These are phyloP conservation scores for Asparagopsis taxiformis DNA, from an alignment of 31 red algal species.

Conservation along the genomic window DNA sequence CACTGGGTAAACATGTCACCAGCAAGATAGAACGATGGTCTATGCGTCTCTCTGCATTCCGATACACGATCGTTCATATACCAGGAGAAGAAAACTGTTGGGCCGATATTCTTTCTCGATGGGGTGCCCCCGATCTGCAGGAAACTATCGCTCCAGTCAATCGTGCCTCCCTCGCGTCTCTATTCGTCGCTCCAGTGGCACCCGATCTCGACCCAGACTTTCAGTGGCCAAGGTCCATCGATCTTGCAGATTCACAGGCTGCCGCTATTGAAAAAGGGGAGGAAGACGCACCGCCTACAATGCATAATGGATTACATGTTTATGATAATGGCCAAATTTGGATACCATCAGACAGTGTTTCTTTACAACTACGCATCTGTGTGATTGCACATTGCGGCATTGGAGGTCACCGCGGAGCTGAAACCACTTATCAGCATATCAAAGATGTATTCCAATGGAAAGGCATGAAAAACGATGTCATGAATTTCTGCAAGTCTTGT, in stretches of 20 bases:
- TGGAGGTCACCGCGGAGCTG: conserved; percentile 3
- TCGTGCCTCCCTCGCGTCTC: not conserved
- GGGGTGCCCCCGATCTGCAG: not conserved
- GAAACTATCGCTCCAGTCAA: not conserved
- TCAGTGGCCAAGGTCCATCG: not conserved
- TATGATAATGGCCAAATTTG: not conserved
- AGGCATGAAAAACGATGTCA: not conserved
- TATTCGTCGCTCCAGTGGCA: not conserved
- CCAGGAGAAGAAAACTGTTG: conserved; percentile 12
- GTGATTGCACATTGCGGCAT: conserved; percentile 21
- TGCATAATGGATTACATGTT: not conserved
- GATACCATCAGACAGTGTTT: not conserved
- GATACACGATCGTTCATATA: conserved; percentile 25
- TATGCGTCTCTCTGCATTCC: conserved; percentile 5
- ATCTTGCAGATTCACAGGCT: not conserved
- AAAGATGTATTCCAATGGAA: not conserved
- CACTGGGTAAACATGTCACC: not conserved
- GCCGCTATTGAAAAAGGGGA: not conserved
- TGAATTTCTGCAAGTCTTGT: not conserved
- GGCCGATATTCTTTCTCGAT: conserved; percentile 14
- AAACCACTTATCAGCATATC: not conserved
- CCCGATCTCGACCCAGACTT: conserved; percentile 1
- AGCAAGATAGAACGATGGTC: conserved; percentile 20
- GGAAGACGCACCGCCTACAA: not conserved
- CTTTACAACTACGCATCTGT: conserved; percentile 5